Evolutionary conservation across 2,329 filamentous ascomycete species (phyloP).

Genomic region (Fusarium sp.): DNA sequence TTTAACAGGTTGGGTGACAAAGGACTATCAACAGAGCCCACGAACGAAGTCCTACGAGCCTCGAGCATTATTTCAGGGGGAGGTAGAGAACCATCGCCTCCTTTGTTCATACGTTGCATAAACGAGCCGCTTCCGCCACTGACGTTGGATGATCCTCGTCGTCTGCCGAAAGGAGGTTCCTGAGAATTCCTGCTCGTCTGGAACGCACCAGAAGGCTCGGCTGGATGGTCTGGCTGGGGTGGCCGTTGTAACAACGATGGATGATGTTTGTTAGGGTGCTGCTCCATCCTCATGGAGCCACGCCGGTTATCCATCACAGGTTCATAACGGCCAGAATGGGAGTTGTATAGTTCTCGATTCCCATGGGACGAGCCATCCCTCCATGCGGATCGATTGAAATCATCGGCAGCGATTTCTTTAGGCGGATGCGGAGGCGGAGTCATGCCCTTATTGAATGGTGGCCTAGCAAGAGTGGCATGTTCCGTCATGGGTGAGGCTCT

Average conservation of each 20-base stretch:
- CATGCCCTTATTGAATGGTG: conserved; percentile 66
- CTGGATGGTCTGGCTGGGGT: conserved; percentile 73
- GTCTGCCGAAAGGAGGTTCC: conserved; percentile 77
- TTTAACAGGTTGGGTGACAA: conserved; percentile 58
- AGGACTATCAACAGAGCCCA: conserved; percentile 65
- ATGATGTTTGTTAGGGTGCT: conserved; percentile 77
- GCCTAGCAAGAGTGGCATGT: conserved; percentile 60
- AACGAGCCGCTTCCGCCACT: conserved; percentile 85
- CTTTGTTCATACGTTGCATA: conserved; percentile 67
- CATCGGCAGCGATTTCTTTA: conserved; percentile 92
- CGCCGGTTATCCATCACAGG: conserved; percentile 82
- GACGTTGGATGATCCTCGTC: conserved; percentile 90
- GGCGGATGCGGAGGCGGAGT: conserved; percentile 62
- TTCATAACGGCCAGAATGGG: conserved; percentile 94
- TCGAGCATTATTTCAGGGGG: conserved; percentile 59
- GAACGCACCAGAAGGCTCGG: conserved; percentile 88
- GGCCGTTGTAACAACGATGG: conserved; percentile 81
- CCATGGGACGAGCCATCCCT: conserved; percentile 74
- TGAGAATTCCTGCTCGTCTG: conserved; percentile 80
- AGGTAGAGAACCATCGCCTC: conserved; percentile 58
- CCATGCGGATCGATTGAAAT: conserved; percentile 88
- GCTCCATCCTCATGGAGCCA: conserved; percentile 75
- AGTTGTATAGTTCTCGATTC: conserved; percentile 88
- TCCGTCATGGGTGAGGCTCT: conserved; percentile 80
- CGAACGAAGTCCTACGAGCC: conserved; percentile 63